A percentile compares a stretch with the other conserved stretches of the same genome.
Conservation (phyloP, 345 rosid genomes). For the Viola odorata region DNA sequence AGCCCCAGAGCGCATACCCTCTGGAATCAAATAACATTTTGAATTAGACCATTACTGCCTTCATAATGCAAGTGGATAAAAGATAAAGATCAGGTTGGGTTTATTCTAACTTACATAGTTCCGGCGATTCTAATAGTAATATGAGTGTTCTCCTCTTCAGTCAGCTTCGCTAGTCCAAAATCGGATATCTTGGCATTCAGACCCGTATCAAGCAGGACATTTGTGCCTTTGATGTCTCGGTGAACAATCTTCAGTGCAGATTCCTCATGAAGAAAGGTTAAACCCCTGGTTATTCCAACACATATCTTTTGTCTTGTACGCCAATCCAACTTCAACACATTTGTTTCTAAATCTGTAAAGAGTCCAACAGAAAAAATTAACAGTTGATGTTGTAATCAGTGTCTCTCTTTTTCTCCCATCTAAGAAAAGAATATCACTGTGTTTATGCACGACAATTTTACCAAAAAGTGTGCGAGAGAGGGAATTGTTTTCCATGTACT, state of each 20-base stretch:
- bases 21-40: slow-evolving; percentile 23
- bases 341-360: slow-evolving; percentile 37
- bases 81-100: neutral
- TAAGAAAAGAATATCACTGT: too few relatives aligned
- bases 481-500: slow-evolving; percentile 60
- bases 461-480: slow-evolving; percentile 64
- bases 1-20: slow-evolving; percentile 97
- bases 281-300: slow-evolving; percentile 47
- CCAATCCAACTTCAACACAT: slow-evolving; percentile 48
- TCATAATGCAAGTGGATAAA: neutral
- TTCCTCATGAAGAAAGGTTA: slow-evolving; percentile 63
- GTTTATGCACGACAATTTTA: too few relatives aligned
- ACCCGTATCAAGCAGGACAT: slow-evolving; percentile 59
- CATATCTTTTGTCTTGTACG: slow-evolving; percentile 45
- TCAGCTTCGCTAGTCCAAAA: slow-evolving; percentile 67
- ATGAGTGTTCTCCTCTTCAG: slow-evolving; percentile 69
- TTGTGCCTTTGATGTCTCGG: slow-evolving; percentile 65
- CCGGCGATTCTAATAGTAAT: slow-evolving; percentile 70
- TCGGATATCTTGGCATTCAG: slow-evolving; percentile 65
- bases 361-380: neutral
- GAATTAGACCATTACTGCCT: neutral
- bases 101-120: slow-evolving; percentile 50
- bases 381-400: neutral
- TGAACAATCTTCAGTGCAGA: slow-evolving; percentile 67
- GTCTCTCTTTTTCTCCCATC: too few relatives aligned